Percentiles rank a stretch among this genome's conserved stretches.
phyloP scores from a whole-genome alignment of 257 asterid species.

The Craterostigma plantagineum region DNA sequence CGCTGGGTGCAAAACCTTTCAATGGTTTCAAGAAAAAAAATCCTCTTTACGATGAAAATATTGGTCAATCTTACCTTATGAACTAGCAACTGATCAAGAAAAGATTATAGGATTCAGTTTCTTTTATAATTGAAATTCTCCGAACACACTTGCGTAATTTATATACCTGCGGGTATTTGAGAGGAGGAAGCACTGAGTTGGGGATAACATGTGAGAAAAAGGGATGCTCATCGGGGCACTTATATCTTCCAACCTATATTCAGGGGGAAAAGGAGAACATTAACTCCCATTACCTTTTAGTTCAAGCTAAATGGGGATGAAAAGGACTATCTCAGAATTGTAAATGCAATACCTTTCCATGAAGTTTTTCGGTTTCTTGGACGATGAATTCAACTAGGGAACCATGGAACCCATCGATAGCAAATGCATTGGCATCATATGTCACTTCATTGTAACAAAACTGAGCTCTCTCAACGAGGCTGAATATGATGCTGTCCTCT shows the following conservation, averaged over 20 bases:
- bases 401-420: conserved; percentile 58
- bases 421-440: conserved; percentile 50
- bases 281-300: no score
- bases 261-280: background rate
- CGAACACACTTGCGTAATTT: background rate
- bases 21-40: background rate
- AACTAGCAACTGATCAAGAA: no score
- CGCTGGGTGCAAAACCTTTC: conserved; percentile 64
- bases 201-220: conserved; percentile 60
- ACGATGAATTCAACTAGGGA: conserved; percentile 79
- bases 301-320: background rate
- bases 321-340: background rate
- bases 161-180: conserved; percentile 62
- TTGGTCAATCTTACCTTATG: no score
- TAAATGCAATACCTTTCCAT: conserved; percentile 32
- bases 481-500: conserved; percentile 85
- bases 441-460: conserved; percentile 52
- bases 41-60: background rate
- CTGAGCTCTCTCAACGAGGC: conserved; percentile 87
- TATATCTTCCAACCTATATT: conserved; percentile 72
- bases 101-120: no score
- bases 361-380: conserved; percentile 89
- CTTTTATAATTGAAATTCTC: no score
- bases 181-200: conserved; percentile 62
- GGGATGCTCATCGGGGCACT: conserved; percentile 90